Percentiles rank a stretch among this genome's conserved stretches.
Conservation (phyloP, 805 yeast genomes). For the Pichia deserticola region DNA sequence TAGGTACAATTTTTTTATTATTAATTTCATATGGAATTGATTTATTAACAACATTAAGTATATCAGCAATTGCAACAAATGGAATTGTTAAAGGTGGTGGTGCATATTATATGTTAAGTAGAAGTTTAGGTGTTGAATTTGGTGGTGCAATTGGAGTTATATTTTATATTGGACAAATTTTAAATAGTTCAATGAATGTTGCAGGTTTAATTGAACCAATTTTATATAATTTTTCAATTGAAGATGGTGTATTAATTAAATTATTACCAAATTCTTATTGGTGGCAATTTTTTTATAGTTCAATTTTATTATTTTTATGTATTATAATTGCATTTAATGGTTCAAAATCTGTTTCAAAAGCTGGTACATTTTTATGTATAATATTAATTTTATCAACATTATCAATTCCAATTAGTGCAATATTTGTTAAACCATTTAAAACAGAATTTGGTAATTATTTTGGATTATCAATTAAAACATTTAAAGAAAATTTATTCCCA, state of each 20-base stretch:
- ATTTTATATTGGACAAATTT: conserved; percentile 88
- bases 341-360: conserved; percentile 69
- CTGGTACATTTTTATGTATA: conserved; percentile 69
- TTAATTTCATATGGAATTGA: conserved; percentile 72
- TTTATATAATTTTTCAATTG: conserved; percentile 63
- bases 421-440: conserved; percentile 58
- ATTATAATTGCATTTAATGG: conserved; percentile 76
- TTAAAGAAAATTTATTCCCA: conserved; percentile 64
- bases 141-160: conserved; percentile 97
- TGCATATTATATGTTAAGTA: conserved; percentile 93
- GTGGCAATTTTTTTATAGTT: conserved; percentile 66
- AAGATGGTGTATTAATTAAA: conserved; percentile 46
- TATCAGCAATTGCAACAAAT: conserved; percentile 94
- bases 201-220: conserved; percentile 94
- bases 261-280: conserved; percentile 59
- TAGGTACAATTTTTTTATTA: conserved; percentile 66
- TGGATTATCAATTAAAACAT: conserved; percentile 67
- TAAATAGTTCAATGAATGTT: conserved; percentile 87
- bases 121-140: conserved; percentile 94
- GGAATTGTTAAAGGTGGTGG: conserved; percentile 99
- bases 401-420: conserved; percentile 72
- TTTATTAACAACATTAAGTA: conserved; percentile 76
- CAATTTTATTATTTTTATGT: conserved; percentile 61
- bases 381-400: conserved; percentile 63
- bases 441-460: conserved; percentile 51